phyloP scores from a whole-genome alignment of 1,284 basidiomycete species.

The Kwoniella shivajii region DNA sequence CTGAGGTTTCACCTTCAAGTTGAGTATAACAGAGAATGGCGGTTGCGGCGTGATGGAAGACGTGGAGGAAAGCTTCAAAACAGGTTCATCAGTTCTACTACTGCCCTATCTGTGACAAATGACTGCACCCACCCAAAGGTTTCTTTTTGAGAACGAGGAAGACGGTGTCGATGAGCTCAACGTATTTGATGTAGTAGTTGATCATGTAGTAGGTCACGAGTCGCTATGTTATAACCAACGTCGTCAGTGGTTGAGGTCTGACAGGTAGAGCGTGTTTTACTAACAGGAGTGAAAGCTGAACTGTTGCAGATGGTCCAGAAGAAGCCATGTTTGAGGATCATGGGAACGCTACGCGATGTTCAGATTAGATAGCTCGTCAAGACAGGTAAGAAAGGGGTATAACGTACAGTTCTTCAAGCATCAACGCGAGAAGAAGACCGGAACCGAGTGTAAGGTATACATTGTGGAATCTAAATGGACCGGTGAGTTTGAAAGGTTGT shows the following conservation, averaged over 20 bases:
- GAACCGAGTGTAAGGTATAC: slow-evolving; percentile 82
- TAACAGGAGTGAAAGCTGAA: slow-evolving; percentile 79
- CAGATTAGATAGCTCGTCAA: not conserved
- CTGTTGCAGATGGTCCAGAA: slow-evolving; percentile 79
- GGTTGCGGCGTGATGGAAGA: slow-evolving; percentile 99
- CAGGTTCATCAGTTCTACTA: slow-evolving; percentile 1
- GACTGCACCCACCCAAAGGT: slow-evolving; percentile 70
- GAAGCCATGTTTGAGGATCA: slow-evolving; percentile 68
- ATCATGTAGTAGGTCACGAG: slow-evolving; percentile 94
- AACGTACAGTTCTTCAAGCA: slow-evolving; percentile 78
- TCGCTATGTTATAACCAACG: slow-evolving; percentile 57
- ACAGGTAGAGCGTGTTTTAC: slow-evolving; percentile 44
- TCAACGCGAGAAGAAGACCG: slow-evolving; percentile 75
- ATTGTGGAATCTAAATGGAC: slow-evolving; percentile 91
- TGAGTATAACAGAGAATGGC: slow-evolving; percentile 93
- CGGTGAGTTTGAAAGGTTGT: slow-evolving; percentile 74
- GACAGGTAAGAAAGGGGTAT: not conserved
- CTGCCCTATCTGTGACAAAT: not conserved
- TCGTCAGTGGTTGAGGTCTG: not conserved
- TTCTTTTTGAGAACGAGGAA: slow-evolving; percentile 99
- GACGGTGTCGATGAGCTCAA: slow-evolving; percentile 91
- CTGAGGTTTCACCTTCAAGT: slow-evolving; percentile 86
- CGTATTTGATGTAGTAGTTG: slow-evolving; percentile 96
- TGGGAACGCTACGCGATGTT: slow-evolving; percentile 65
- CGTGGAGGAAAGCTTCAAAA: slow-evolving; percentile 83